Base-by-base conservation (phyloP, 2,329 filamentous ascomycete genomes). In the Cryphonectria radicalis region DNA sequence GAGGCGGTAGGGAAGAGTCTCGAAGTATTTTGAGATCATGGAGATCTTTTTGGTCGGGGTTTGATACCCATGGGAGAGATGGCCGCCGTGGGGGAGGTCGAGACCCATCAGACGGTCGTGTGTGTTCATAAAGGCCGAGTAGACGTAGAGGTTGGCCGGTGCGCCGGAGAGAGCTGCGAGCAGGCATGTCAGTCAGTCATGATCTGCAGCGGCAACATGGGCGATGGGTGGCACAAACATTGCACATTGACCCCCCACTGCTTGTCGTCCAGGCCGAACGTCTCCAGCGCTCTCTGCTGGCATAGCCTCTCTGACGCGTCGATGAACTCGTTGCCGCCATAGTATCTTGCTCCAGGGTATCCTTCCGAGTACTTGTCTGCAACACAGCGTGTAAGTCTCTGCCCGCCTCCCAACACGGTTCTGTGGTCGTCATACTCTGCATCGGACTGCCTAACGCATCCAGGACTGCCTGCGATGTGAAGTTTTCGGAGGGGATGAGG, bases 221-320 rank as follows among this genome's bases (percentile, higher is more conserved):
- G 46, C 1, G 22, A 53, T 2, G 35, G 60, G 62, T 67, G 50
- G 66, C 59, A 80, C 90, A 77, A 81, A 93, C 92, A 87, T 81
- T 98, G 95, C 35, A 98, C 95, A 78, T 98, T 98, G 79, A 98
- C 95, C 73, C 96, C 95, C 95, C 95, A 98, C 83, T 97, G 90
- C 81, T 93, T 91, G 35, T 92, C 84, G 77, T 94, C 91, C 69
- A 98, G 84, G 42, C 92, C 90, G 81, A 97, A 98, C 0, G 95
- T 90, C 82, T 97, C 90, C 17, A 98, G 86, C 25, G 96, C 96
- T 77, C 95, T 91, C 80, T 93, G 88, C 84, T 98, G 96, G 83
- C 95, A 98, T 64, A 97, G 86, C 63, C 92, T 86, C 84, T 98
- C 95, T 7, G 95, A 90, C 78, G 94, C 89, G 79, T 98, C 95